Evolutionary conservation across 2,329 filamentous ascomycete genomes (phyloP), one percentile per base, ranked within the genome.

Genomic region (Trichoderma semiorbis): DNA sequence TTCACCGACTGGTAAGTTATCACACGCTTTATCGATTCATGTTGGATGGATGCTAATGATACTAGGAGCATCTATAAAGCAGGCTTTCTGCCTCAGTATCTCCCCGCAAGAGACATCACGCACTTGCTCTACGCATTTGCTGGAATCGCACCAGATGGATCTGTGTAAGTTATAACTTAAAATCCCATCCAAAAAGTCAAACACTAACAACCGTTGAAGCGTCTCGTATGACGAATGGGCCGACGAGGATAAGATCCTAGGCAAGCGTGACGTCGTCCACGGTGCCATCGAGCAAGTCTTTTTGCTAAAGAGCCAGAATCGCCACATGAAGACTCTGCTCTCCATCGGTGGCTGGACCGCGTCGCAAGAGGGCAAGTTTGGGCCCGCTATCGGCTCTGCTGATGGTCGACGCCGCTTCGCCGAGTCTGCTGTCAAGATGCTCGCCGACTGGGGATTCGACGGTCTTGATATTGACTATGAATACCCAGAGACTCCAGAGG

Each of bases 291-390:
- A 94, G 82, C 92, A 95, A 78, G 83, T 97, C 1, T 93, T 87
- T 79, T 81, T 93, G 1, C 85, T 92, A 67, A 97, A 97, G 84
- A 91, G 94, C 81, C 83, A 86, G 75, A 89, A 97, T 79, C 89
- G 93, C 24, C 89, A 92, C 67, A 81, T 97, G 71, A 97, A 97
- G 81, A 86, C 92, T 2, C 83, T 96, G n/a, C 86, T 96, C 10
- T 93, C 91, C 43, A 92, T 97, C 72, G 94, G 94, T 53, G 94
- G 94, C 18, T 96, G 91, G 90, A 92, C 89, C 0, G 93, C 92
- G 79, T 93, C 91, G 4, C 81, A 73, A 50, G 50, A 77, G 50
- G 77, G 87, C 68, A 91, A 92, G 75, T 93, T 95, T 78, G 84
- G 89, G 1, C 82, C 83, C 7, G 87, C 91, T 0, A 89, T 89